Evolutionary conservation across 2,329 filamentous ascomycete genomes (phyloP), one percentile per base, ranked within the genome.

Genomic region (Phoma sp.): DNA sequence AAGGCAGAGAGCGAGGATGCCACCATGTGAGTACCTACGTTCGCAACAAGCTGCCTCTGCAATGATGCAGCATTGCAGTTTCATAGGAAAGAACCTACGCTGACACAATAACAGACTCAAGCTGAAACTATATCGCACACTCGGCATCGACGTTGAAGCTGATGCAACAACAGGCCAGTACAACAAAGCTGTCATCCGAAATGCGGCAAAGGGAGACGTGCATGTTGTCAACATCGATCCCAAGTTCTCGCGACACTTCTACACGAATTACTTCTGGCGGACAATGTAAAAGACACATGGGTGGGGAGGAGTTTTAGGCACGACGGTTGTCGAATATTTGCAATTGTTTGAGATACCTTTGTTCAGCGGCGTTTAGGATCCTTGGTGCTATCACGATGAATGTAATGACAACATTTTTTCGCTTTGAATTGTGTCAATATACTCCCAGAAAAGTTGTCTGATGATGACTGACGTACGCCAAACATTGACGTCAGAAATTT

Each of bases 201-300:
- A 96, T 72, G 87, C 88, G 56, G 83, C 86, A 61, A 93, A 92
- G 79, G 93, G 92, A 7, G 93, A 98, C 73, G 92, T 98, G 45
- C 91, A 96, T 73, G 91, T 98, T 42, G 88, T 99, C 56, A 96
- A 96, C 69, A 87, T 99, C 74, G 93, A 98, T 67, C 87, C 90
- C 66, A 96, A 95, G 78, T 93, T 96, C 74, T 93, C 91, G 53
- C 84, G 88, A 58, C 93, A 90, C 74, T 97, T 96, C 71, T 96
- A 97, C 69, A 91, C 93, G 18, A 96, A 96, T 68, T 96, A 96
- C 74, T 96, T 98, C 71, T 99, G 95, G 95, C 84, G 92, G 68
- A 93, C 87, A 25, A 81, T 97, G 74, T 96, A 62, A 55, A 5
- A 14, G 6, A n/a, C 2, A 12, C 12, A 7, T 10, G 25, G 7